Evolutionary conservation across 176 grass and related monocot genomes (phyloP), one percentile per base, ranked within the genome.

Genomic region (Oryza nivara): DNA sequence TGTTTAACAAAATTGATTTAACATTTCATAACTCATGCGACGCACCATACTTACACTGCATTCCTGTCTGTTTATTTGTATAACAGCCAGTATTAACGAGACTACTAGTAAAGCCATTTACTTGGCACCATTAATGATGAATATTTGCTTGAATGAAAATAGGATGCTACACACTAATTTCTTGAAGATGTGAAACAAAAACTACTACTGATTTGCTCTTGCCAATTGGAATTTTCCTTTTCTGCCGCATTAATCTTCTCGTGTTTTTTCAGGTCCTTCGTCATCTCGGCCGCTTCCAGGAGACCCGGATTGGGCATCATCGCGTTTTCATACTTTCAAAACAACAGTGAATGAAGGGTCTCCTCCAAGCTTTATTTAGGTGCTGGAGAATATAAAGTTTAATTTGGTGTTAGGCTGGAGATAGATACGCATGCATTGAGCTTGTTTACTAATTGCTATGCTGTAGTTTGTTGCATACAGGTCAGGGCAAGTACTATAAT

Each of bases 261-360:
- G 45, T 88, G 19, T 30, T 56, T 23, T 23, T 86, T 36, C 80
- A 98, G 96, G 89, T 98, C 46, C 93, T 98, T 81, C 88, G 96
- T n/a, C 95, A 98, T 90, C 91, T 98, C 74, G 91, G 95, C 2
- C 91, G 92, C 72, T 85, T 95, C 82, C 91, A 92, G 23, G 96
- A 98, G 89, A 75, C 77, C 54, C 75, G 92, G 78, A 82, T 95
- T 25, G 89, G 96, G n/a, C 86, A 79, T 74, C 87, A 98, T 66
- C 90, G 91, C 36, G 96, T 98, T 51, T 83, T 98, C n/a, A 92
- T 86, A 79, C 85, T 97, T 12, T 56, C 75, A 35, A 98, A 93
- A 67, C 85, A 88, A 65, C 58, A 45, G 41, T 83, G 58, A 83
- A 74, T 65, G 40, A 74, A 48, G 6, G 69, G 19, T 14, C 12